A percentile compares a stretch with the other conserved stretches of the same genome.
phyloP scores from a whole-genome alignment of 306 rosid species.

The Citrullus colocynthis region DNA sequence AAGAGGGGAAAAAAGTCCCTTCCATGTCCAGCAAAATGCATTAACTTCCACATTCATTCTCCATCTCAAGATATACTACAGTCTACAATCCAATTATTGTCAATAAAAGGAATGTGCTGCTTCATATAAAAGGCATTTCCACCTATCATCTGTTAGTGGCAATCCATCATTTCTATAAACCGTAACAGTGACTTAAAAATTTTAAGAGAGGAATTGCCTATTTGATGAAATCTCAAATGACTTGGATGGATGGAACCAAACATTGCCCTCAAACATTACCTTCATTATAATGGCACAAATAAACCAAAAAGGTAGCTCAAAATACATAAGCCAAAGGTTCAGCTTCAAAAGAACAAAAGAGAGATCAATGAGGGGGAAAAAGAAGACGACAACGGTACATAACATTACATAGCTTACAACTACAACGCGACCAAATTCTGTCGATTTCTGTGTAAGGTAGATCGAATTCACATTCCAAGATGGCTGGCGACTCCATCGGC shows the following conservation, averaged over 20 bases:
- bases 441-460: conserved; percentile 19
- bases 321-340: conserved; percentile 5
- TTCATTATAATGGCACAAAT: neutral
- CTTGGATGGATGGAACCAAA: neutral
- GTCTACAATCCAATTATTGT: neutral
- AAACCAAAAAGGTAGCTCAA: neutral
- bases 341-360: neutral
- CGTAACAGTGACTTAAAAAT: neutral
- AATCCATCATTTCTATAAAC: neutral
- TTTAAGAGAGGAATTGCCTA: neutral
- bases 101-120: neutral
- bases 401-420: neutral
- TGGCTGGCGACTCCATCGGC: conserved; percentile 16
- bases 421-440: conserved; percentile 24
- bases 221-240: neutral
- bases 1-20: too few relatives aligned
- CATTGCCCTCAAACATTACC: neutral
- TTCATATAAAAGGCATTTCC: neutral
- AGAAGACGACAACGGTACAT: neutral
- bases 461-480: conserved; percentile 16
- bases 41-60: neutral
- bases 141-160: neutral
- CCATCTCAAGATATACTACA: neutral
- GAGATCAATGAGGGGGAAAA: neutral
- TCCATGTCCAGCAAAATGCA: too few relatives aligned